Evolutionary conservation across 2,329 filamentous ascomycete genomes (phyloP).

Genomic region (Stagonosporopsis cucurbitacearum): DNA sequence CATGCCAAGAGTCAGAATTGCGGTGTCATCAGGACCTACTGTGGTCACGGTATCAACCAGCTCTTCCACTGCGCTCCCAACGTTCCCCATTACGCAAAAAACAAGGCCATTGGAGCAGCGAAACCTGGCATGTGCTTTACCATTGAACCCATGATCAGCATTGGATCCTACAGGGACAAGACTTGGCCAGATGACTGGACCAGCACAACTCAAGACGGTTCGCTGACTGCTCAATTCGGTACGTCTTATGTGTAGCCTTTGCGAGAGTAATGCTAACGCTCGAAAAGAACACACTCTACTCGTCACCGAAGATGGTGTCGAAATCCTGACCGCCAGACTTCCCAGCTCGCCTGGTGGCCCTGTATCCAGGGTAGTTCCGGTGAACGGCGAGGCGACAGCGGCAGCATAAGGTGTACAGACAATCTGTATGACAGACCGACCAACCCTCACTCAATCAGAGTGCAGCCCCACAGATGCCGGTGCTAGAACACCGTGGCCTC

Average conservation of each 20-base stretch:
- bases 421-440: background rate
- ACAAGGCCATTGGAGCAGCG: slow-evolving; percentile 92
- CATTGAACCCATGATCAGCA: slow-evolving; percentile 97
- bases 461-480: background rate
- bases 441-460: background rate
- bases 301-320: slow-evolving; percentile 82
- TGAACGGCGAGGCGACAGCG: slow-evolving; percentile 35
- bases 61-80: slow-evolving; percentile 94
- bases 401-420: slow-evolving; percentile 16
- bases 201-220: slow-evolving; percentile 88
- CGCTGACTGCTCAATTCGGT: slow-evolving; percentile 91
- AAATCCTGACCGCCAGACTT: slow-evolving; percentile 77
- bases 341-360: slow-evolving; percentile 78
- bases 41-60: slow-evolving; percentile 92
- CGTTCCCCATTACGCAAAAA: slow-evolving; percentile 96
- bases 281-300: slow-evolving; percentile 77
- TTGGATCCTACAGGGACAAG: slow-evolving; percentile 89
- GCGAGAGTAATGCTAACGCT: background rate
- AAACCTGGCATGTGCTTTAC: slow-evolving; percentile 99
- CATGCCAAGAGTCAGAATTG: slow-evolving; percentile 84
- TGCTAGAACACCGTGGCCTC: slow-evolving; percentile 7
- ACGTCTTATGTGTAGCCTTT: slow-evolving; percentile 41
- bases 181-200: slow-evolving; percentile 99
- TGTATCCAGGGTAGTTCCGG: slow-evolving; percentile 61
- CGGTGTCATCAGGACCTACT: slow-evolving; percentile 94